Base-by-base conservation (phyloP, 2,329 filamentous ascomycete species). In the Calcarisporium arbuscula region DNA sequence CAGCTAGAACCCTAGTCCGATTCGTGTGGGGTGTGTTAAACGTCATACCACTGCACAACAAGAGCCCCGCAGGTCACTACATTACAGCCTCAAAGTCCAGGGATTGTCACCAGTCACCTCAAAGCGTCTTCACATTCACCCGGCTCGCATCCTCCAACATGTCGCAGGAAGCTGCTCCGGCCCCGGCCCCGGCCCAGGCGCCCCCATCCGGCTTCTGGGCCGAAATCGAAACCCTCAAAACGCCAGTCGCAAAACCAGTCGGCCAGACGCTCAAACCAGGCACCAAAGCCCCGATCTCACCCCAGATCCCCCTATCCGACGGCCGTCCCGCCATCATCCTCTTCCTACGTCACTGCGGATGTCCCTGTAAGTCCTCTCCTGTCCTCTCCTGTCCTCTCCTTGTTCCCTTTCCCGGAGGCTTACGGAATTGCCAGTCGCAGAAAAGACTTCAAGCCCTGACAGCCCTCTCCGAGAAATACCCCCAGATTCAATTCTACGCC, bases 271-370 rank as follows among this genome's bases (percentile, higher is more conserved):
- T 77, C 8, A 53, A 64, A 34, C 59, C 77, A 19, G 77, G 75
- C 41, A 54, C 65, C 21, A 61, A 65, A 41, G 79, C 79, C 2
- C 80, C 80, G 1, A 63, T 62, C 6, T 67, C 72, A 19, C 44
- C 63, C 18, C 64, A 67, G 39, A 59, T 85, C 6, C 50, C 52
- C 7, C 56, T 82, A n/a, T 69, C 72, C 1, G 56, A 64, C 27
- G 59, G 62, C 17, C 76, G 72, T 46, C 75, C 77, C 1, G 74
- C 71, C 1, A 52, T 87, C 2, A 58, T 87, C 15, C 69, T 76
- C 12, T 87, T 87, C 49, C 65, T 87, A 6, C 68, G 82, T 21
- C 81, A 86, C 53, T 86, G 81, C 52, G 82, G 82, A 21, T 85
- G 81, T 60, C 82, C 82, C 9, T 85, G 82, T 82, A 69, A 52